Base-by-base conservation (phyloP, 2,329 filamentous ascomycete species). In the Clarireedia monteithiana region DNA sequence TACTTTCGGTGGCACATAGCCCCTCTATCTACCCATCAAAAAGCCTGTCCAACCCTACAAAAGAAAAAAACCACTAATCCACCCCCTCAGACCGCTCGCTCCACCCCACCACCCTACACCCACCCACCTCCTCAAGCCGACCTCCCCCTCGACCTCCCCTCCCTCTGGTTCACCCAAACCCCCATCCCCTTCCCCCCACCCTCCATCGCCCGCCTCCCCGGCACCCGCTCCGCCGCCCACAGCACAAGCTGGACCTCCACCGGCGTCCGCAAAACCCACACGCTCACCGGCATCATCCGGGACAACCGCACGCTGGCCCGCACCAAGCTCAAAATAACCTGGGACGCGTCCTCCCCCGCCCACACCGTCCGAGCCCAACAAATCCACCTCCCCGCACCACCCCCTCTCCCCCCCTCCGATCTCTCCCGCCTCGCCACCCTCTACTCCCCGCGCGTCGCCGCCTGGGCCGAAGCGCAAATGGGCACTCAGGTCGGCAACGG, bases 401-500 rank as follows among this genome's bases (percentile, higher is more conserved):
- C 50, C 6, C 58, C 59, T n/a, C 60, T 68, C 3, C 63, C 58
- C 2, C 24, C 36, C 7, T 39, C 48, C 9, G 56, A 67, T 38
- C 59, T 70, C 6, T 59, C 62, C 12, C 23, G 23, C 27, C 53
- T 34, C 56, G 55, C 38, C 30, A 12, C 14, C 27, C 66, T 63
- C 50, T 71, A 71, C 56, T 66, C 64, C 3, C 59, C 64, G 6
- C 55, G 60, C 20, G 59, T 73, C 39, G 67, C 70, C 6, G 39
- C 49, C 4, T 73, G 67, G 66, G 66, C 66, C 30, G 62, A 68
- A 49, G 56, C 57, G 3, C 56, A 63, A 48, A 59, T 69, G 27
- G 70, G 68, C 2, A 57, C 56, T 10, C 61, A 67, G 56, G 69
- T 73, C 3, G 71, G 70, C 10, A 65, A 72, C 55, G 70, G 70